These are phyloP conservation scores for Boletus tomentosulus DNA, from an alignment of 768 basidiomycete genomes.

Conservation along the genomic window DNA sequence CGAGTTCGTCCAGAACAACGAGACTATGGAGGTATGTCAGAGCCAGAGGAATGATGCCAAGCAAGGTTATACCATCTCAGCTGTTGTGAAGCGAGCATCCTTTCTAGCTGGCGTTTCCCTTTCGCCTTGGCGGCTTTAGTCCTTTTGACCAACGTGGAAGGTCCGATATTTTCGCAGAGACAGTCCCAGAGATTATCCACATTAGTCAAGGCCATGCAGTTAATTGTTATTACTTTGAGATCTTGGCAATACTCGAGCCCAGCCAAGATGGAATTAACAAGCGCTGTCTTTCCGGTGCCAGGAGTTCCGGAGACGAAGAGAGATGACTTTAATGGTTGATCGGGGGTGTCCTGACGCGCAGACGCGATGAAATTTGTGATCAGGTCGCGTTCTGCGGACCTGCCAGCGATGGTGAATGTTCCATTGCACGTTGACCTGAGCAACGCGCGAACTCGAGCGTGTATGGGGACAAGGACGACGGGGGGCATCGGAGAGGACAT, in stretches of 20 bases:
- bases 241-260: conserved; percentile 35
- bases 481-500: conserved; percentile 53
- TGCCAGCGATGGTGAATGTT: conserved; percentile 55
- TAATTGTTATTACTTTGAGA: conserved; percentile 56
- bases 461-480: conserved; percentile 38
- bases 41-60: conserved; percentile 6
- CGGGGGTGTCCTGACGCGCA: conserved; percentile 38
- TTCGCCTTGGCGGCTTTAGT: conserved; percentile 40
- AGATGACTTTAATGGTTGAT: conserved; percentile 34
- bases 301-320: conserved; percentile 92
- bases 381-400: conserved; percentile 54
- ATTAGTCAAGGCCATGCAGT: conserved; percentile 74
- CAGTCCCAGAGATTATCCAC: conserved; percentile 71
- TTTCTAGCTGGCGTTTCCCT: conserved; percentile 46
- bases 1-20: conserved; percentile 82
- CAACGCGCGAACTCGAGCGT: conserved; percentile 63
- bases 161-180: conserved; percentile 52
- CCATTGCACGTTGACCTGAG: conserved; percentile 69
- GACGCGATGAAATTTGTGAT: conserved; percentile 58
- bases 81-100: conserved; percentile 38
- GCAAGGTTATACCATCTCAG: conserved; percentile 47
- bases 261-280: conserved; percentile 65
- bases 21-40: conserved; percentile 42
- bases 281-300: conserved; percentile 88
- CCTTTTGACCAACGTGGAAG: conserved; percentile 32